phyloP scores from a whole-genome alignment of 257 asterid species.

The Striga asiatica region DNA sequence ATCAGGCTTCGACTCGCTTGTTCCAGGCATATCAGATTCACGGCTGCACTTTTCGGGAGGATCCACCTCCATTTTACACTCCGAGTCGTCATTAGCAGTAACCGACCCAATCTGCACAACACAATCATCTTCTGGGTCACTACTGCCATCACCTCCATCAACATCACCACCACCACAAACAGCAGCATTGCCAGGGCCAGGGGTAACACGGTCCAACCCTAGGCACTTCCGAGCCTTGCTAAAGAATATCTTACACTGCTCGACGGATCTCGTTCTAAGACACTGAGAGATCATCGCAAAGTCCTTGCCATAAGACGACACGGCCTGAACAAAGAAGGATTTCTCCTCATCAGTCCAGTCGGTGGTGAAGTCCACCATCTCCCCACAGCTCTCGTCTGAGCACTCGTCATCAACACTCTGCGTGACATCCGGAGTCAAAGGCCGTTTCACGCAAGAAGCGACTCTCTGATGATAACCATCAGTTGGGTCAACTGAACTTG shows the following conservation, averaged over 20 bases:
- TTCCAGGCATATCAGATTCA: conserved; percentile 26
- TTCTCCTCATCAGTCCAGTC: conserved; percentile 98
- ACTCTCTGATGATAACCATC: conserved; percentile 44
- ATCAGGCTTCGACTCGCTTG: conserved; percentile 26
- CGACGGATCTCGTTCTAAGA: conserved; percentile 60
- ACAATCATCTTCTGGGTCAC: conserved; percentile 66
- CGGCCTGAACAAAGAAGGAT: conserved; percentile 52
- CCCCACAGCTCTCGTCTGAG: conserved; percentile 92
- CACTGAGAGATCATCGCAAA: conserved; percentile 53
- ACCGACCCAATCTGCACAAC: conserved; percentile 34
- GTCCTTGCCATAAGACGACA: conserved; percentile 70
- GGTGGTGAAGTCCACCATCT: conserved; percentile 49
- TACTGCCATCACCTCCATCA: conserved; percentile 56
- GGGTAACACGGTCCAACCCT: conserved; percentile 46
- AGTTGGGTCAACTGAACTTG: conserved; percentile 71
- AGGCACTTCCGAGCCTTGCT: conserved; percentile 85
- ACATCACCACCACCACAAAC: conserved; percentile 44
- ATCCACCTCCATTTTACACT: conserved; percentile 30
- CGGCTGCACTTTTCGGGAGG: too few relatives aligned
- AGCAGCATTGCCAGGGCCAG: conserved; percentile 25
- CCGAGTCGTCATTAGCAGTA: conserved; percentile 34
- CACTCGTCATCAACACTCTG: conserved; percentile 69
- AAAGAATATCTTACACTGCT: conserved; percentile 82
- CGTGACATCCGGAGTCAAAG: conserved; percentile 56
- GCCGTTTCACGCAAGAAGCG: conserved; percentile 40